Conservation (phyloP, 208 protist species). For the Novymonas esmeraldas region DNA sequence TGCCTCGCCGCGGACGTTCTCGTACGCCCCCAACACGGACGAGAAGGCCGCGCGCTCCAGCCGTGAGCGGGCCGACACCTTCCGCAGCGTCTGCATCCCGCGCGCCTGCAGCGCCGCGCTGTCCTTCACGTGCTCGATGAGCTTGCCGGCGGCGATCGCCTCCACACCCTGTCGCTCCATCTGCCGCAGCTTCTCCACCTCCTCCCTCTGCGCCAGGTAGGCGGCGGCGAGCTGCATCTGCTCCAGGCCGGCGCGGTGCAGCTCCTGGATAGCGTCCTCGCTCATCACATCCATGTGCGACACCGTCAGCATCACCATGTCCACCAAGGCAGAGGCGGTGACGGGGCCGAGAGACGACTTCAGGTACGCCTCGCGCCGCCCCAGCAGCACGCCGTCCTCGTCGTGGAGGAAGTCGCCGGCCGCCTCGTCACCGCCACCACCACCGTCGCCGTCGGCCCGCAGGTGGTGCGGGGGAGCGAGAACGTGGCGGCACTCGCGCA, state of each 20-base stretch:
- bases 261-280: slow-evolving; percentile 44
- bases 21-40: slow-evolving; percentile 58
- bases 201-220: slow-evolving; percentile 62
- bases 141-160: slow-evolving; percentile 54
- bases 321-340: slow-evolving; percentile 49
- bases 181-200: slow-evolving; percentile 59
- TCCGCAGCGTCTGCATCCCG: slow-evolving; percentile 54
- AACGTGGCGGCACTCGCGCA: slow-evolving; percentile 24
- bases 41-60: slow-evolving; percentile 62
- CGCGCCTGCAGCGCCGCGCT: slow-evolving; percentile 45
- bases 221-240: slow-evolving; percentile 69
- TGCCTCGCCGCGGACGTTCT: slow-evolving; percentile 39
- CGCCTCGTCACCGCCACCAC: slow-evolving; percentile 6
- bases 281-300: slow-evolving; percentile 44
- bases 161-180: slow-evolving; percentile 82
- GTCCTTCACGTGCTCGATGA: slow-evolving; percentile 73
- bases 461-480: slow-evolving; percentile 24
- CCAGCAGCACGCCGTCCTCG: slow-evolving; percentile 28
- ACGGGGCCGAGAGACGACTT: slow-evolving; percentile 60
- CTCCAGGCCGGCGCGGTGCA: slow-evolving; percentile 60
- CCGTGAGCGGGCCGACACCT: slow-evolving; percentile 39
- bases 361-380: slow-evolving; percentile 35
- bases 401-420: slow-evolving; percentile 30
- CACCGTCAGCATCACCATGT: slow-evolving; percentile 77
- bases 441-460: not conserved